Percentiles rank a stretch among this genome's conserved stretches.
Conservation (phyloP, 768 basidiomycete genomes). For the Lactarius psammicola region DNA sequence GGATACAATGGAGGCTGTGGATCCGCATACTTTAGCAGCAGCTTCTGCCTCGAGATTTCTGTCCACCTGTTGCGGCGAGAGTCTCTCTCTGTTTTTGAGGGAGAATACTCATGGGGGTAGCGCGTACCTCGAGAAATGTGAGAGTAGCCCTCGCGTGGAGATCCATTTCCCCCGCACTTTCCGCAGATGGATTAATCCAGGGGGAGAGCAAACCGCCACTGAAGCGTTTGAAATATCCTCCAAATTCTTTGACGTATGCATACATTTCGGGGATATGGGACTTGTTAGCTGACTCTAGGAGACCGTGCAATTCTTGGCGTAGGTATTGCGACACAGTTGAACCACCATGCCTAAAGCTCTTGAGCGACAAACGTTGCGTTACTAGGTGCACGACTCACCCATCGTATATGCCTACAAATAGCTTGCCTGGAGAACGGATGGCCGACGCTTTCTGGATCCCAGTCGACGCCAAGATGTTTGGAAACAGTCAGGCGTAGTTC, state of each 20-base stretch:
- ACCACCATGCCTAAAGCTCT: constrained; percentile 75
- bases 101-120: not conserved
- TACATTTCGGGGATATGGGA: constrained; percentile 70
- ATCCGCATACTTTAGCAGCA: constrained; percentile 75
- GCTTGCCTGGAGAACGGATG: constrained; percentile 68
- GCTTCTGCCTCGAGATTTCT: constrained; percentile 65
- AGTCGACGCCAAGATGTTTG: constrained; percentile 60
- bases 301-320: constrained; percentile 78
- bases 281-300: constrained; percentile 79
- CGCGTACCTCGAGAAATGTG: constrained; percentile 79
- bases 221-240: constrained; percentile 91
- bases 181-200: constrained; percentile 46
- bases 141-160: constrained; percentile 83
- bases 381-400: constrained; percentile 52
- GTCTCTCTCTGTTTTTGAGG: constrained; percentile 5
- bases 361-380: not conserved
- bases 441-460: constrained; percentile 61
- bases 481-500: constrained; percentile 69
- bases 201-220: constrained; percentile 73
- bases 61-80: constrained; percentile 55
- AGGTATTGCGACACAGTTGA: constrained; percentile 86
- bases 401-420: constrained; percentile 90
- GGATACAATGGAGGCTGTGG: constrained; percentile 85
- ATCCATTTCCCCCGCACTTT: constrained; percentile 45
- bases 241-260: constrained; percentile 72